Base-by-base conservation (phyloP, 352 stramenopile genomes). In the Phytophthora litchii region DNA sequence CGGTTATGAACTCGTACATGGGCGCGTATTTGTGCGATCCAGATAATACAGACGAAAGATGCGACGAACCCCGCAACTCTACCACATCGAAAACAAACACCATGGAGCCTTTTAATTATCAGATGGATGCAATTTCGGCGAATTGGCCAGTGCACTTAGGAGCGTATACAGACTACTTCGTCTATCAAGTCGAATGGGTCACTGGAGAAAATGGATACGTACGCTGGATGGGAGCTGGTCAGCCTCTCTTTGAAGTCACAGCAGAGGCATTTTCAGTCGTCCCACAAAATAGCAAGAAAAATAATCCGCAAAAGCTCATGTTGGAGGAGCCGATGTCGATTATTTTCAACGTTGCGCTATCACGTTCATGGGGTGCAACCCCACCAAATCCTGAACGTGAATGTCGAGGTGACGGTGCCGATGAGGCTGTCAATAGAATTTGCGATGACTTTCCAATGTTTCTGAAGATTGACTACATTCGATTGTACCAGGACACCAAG, bases 381-480 rank as follows among this genome's bases (percentile, higher is more conserved):
- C 76, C 76, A 1, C 76, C 76, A 0, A 83, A 86, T 44, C 13
- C 71, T 8, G 57, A 64, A 3, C 50, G 35, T 3, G 35, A 63
- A 14, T 80, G 76, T 27, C 57, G 59, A 3, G 59, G 71, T 0
- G 60, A 75, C 19, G 67, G 63, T 6, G 42, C 25, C 0, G 57
- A 78, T 35, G 20, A 64, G 16, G 25, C 37, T 11, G 25, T 45
- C 11, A 81, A 81, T 35, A 48, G 48, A 36, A 81, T 85, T 21
- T 85, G 76, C 52, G 71, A 75, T 21, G 45, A 44, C 2, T 83
- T 85, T 57, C 76, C 76, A 0, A 63, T 85, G 67, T 80, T 54
- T 37, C 13, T 95, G 52, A 84, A 87, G 38, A 84, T 97, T 45
- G 90, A 97, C 74, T 89, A 85, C 54, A 82, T 97, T 16, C 80